Evolutionary conservation across 352 stramenopile species (phyloP), one percentile per base, ranked within the genome.

Genomic region (Blastocystis sp.): DNA sequence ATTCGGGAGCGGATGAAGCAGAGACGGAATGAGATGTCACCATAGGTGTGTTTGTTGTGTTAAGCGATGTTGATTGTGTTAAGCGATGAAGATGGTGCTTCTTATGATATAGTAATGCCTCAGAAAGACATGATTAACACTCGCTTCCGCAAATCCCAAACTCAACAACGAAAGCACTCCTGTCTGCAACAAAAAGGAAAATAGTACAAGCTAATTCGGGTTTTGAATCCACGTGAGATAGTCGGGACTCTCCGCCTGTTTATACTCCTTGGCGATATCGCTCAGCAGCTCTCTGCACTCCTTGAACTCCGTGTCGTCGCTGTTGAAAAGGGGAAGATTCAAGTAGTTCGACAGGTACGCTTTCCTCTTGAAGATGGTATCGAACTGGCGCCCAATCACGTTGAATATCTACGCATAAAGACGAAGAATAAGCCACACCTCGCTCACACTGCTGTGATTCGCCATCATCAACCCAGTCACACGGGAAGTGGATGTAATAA

Each of bases 291-390:
- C 55, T 24, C 79, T 33, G 41, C 67, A 77, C 33, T 63, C 60
- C 51, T 50, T 70, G 33, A 80, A 89, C 33, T 80, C 93, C 51
- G 24, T 69, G 41, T 63, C 51, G 35, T 89, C 63, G 61, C 50
- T 51, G 61, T 89, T 74, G 59, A 99, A 99, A 94, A 99, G 98
- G 59, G 97, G 96, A 90, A 99, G 95, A 91, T 97, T 96, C 71
- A 96, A 93, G 94, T 99, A 99, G 91, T 98, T 98, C 88, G 99
- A 96, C 66, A 99, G 95, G 93, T 99, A 99, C 39, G 97, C 97
- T 91, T 98, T 98, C 80, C 98, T 92, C 90, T 97, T 98, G 79
- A 96, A 95, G 51, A 99, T 95, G 29, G 94, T 94, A 92, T 99
- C 97, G 92, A 98, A 99, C 91, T 99, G 97, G 80, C 95, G 93